Percentiles rank a stretch among this genome's conserved stretches.
Conservation (phyloP, 192 early-diverging fungal species). For the Entomortierella lignicola region DNA sequence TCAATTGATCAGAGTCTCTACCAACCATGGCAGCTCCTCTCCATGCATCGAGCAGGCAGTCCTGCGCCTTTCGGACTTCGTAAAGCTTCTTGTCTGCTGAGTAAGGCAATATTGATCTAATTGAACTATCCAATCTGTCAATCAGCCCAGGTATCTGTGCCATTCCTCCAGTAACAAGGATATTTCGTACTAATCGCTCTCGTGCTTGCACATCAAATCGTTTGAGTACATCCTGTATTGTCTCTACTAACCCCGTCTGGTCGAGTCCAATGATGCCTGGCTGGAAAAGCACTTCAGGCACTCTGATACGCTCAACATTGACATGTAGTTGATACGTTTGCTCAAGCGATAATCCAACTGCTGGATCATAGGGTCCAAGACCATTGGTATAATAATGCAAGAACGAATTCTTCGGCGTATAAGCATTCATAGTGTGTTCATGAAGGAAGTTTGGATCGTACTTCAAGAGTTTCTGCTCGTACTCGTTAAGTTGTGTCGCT, state of each 20-base stretch:
- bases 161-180: conserved; percentile 86
- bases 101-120: conserved; percentile 72
- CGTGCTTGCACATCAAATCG: conserved; percentile 61
- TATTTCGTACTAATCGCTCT: conserved; percentile 65
- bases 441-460: conserved; percentile 83
- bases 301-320: conserved; percentile 91
- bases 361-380: conserved; percentile 66
- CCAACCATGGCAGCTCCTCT: conserved; percentile 84
- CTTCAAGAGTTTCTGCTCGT: conserved; percentile 75
- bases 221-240: conserved; percentile 71
- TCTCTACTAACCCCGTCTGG: conserved; percentile 89
- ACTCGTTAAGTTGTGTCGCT: conserved; percentile 70
- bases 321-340: conserved; percentile 87
- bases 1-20: conserved; percentile 43
- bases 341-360: conserved; percentile 59
- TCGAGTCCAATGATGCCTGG: conserved; percentile 88
- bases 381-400: conserved; percentile 81
- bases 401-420: conserved; percentile 74
- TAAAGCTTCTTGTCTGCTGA: conserved; percentile 60
- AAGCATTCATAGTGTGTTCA: conserved; percentile 75
- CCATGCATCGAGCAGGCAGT: conserved; percentile 88
- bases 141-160: conserved; percentile 72
- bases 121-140: conserved; percentile 69
- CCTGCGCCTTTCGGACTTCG: conserved; percentile 67
- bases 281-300: conserved; percentile 93